phyloP scores from a whole-genome alignment of 139 green algal genomes.

The Coelastrella sp. region DNA sequence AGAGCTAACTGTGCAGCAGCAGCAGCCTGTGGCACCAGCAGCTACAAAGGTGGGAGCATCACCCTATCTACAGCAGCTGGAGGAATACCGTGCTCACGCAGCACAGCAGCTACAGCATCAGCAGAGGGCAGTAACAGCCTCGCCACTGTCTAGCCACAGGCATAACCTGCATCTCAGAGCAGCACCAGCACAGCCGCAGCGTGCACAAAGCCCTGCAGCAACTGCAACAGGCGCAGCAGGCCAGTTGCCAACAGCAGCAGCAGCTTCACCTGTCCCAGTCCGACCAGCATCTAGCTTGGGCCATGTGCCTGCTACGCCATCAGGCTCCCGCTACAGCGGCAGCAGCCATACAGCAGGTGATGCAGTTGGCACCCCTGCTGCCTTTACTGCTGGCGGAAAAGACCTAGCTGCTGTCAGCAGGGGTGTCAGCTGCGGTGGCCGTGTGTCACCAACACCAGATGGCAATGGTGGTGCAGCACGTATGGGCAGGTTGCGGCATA shows the following conservation, averaged over 20 bases:
- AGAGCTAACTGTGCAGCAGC: not conserved
- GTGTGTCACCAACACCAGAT: not conserved
- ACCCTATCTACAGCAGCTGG: too few species aligned
- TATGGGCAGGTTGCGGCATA: slow-evolving; percentile 26
- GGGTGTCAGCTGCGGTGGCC: not conserved
- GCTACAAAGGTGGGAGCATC: not conserved
- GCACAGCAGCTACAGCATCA: not conserved
- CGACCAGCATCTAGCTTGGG: slow-evolving; percentile 19
- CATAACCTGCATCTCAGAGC: not conserved
- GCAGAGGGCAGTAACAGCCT: slow-evolving; percentile 13
- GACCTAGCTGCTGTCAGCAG: not conserved
- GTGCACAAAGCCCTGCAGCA: not conserved
- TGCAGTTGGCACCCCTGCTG: not conserved
- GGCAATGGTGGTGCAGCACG: not conserved
- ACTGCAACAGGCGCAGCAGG: not conserved
- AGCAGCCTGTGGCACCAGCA: not conserved
- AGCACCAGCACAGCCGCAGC: not conserved
- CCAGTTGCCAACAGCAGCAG: not conserved
- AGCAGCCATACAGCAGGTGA: not conserved
- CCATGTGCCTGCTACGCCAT: not conserved
- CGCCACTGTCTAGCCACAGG: slow-evolving; percentile 24
- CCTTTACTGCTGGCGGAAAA: not conserved
- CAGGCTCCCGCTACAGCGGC: not conserved
- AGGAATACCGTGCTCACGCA: too few species aligned
- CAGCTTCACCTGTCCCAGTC: not conserved